phyloP scores from a whole-genome alignment of 2,329 filamentous ascomycete species.

The Aspergillus aculeatinus region DNA sequence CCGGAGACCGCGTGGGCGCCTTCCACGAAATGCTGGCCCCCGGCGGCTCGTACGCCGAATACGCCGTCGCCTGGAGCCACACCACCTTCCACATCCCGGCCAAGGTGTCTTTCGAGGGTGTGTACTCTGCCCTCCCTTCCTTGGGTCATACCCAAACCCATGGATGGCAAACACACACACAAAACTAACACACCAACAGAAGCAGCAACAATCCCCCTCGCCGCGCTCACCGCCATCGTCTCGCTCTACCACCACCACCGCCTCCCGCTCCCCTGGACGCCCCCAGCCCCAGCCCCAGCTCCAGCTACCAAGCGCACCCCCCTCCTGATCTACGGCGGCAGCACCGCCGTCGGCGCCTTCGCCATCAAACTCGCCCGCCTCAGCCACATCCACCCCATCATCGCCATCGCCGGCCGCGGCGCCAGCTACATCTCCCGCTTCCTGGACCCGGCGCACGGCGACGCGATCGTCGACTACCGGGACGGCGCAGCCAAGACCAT shows the following conservation, averaged over 20 bases:
- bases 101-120: slow-evolving; percentile 53
- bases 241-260: slow-evolving; percentile 50
- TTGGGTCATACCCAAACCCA: too few species aligned
- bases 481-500: slow-evolving; percentile 55
- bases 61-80: slow-evolving; percentile 53
- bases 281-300: slow-evolving; percentile 20
- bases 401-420: slow-evolving; percentile 58
- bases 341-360: slow-evolving; percentile 59
- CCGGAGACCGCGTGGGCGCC: slow-evolving; percentile 55
- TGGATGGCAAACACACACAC: background rate
- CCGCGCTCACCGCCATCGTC: slow-evolving; percentile 55
- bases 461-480: slow-evolving; percentile 62
- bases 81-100: slow-evolving; percentile 57
- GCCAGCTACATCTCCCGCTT: slow-evolving; percentile 52
- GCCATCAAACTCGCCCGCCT: slow-evolving; percentile 56
- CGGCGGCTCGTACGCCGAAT: slow-evolving; percentile 57
- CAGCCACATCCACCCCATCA: slow-evolving; percentile 61
- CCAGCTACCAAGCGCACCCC: slow-evolving; percentile 26
- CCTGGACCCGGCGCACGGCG: slow-evolving; percentile 55
- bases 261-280: slow-evolving; percentile 52
- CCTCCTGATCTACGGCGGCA: slow-evolving; percentile 50
- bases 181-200: slow-evolving; percentile 35
- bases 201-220: slow-evolving; percentile 57
- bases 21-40: slow-evolving; percentile 51
- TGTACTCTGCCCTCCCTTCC: background rate